These are phyloP conservation scores for Fraxinus excelsior DNA, from an alignment of 257 asterid genomes.

Conservation along the genomic window DNA sequence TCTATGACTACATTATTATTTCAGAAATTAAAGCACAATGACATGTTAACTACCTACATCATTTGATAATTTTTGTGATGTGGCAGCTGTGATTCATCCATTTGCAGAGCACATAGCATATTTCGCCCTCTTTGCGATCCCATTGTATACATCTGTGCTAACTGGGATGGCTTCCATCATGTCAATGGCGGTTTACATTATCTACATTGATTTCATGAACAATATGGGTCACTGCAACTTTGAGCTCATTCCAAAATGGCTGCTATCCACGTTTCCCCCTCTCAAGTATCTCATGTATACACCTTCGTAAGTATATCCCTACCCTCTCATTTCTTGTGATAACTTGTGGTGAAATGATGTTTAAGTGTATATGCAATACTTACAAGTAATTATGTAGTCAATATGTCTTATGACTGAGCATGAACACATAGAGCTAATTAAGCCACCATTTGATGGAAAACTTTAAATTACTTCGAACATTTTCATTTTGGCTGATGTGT, in stretches of 20 bases:
- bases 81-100: conserved; percentile 24
- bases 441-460: no score
- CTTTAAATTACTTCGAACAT: no score
- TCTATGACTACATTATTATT: no score
- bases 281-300: conserved; percentile 23
- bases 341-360: background rate
- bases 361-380: no score
- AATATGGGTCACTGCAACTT: conserved; percentile 31
- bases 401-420: no score
- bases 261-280: conserved; percentile 19
- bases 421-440: no score
- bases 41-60: no score
- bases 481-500: no score
- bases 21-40: no score
- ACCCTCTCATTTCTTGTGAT: background rate
- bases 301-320: conserved; percentile 20
- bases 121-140: conserved; percentile 18
- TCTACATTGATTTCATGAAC: conserved; percentile 22
- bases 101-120: conserved; percentile 28
- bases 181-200: background rate
- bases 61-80: no score
- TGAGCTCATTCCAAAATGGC: conserved; percentile 25
- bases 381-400: no score
- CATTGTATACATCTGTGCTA: background rate
- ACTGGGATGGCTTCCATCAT: background rate